Percentiles rank a stretch among this genome's conserved stretches.
Evolutionary conservation across 305 asterid genomes (phyloP).

Genomic region (Striga hermonthica): DNA sequence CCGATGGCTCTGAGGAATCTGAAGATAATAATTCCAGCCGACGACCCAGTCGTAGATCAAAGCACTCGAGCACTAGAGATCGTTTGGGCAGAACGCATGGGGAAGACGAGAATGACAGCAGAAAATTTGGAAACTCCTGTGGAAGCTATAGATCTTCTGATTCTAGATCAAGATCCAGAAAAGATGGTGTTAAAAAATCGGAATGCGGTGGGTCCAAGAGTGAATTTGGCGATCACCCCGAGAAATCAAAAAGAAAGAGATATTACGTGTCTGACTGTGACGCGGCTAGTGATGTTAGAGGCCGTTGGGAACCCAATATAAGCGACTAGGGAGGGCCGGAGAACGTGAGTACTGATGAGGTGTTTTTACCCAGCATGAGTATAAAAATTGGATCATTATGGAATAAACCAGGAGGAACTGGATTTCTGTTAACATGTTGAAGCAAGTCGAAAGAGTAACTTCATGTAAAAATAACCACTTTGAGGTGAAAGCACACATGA

Average conservation of each 20-base stretch:
- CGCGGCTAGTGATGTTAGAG: slow-evolving; percentile 39
- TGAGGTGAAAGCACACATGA: too few species aligned
- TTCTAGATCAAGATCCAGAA: slow-evolving; percentile 34
- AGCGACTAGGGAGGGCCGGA: slow-evolving; percentile 27
- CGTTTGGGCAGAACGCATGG: slow-evolving; percentile 25
- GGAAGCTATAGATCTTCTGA: slow-evolving; percentile 26
- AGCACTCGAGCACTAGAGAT: slow-evolving; percentile 32
- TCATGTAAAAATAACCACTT: too few species aligned
- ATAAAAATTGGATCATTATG: too few species aligned
- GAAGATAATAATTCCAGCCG: slow-evolving; percentile 33
- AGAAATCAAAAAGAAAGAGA: slow-evolving; percentile 38
- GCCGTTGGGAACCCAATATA: slow-evolving; percentile 53
- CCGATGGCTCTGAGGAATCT: slow-evolving; percentile 32
- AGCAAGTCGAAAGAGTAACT: too few species aligned
- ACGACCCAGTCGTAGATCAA: slow-evolving; percentile 10
- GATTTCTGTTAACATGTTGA: too few species aligned
- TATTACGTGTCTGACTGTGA: slow-evolving; percentile 26
- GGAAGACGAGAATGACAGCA: slow-evolving; percentile 29
- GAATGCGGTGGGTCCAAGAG: slow-evolving; percentile 26
- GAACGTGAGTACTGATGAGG: slow-evolving; percentile 5
- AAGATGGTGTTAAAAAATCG: slow-evolving; percentile 11
- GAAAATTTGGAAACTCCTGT: slow-evolving; percentile 18
- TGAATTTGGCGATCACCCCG: slow-evolving; percentile 5
- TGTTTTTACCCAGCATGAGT: too few species aligned
- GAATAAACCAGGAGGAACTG: too few species aligned